These are phyloP conservation scores for Amauroascus niger DNA, from an alignment of 2,329 filamentous ascomycete species.

Conservation along the genomic window DNA sequence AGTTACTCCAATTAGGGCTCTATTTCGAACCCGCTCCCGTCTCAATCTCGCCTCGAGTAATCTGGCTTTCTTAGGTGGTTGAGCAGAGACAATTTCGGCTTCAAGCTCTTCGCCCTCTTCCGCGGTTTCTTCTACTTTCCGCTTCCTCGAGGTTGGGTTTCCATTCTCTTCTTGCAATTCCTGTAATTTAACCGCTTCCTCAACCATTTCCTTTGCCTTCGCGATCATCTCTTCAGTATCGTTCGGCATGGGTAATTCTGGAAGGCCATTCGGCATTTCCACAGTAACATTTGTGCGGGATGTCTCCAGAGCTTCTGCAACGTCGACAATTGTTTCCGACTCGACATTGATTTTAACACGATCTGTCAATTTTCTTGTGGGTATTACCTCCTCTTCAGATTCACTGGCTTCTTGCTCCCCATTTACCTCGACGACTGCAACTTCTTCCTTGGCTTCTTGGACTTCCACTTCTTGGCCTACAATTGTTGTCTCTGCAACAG, in stretches of 20 bases:
- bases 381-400: slow-evolving; percentile 5
- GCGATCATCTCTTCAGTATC: slow-evolving; percentile 76
- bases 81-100: slow-evolving; percentile 29
- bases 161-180: slow-evolving; percentile 30
- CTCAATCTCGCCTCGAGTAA: slow-evolving; percentile 64
- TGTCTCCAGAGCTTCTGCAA: slow-evolving; percentile 49
- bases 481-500: slow-evolving; percentile 22
- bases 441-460: slow-evolving; percentile 19
- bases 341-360: slow-evolving; percentile 62
- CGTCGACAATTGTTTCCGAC: slow-evolving; percentile 49
- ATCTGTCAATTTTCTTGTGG: slow-evolving; percentile 14
- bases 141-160: slow-evolving; percentile 46
- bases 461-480: no score
- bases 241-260: slow-evolving; percentile 62
- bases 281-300: slow-evolving; percentile 65
- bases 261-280: slow-evolving; percentile 58
- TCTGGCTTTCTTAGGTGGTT: slow-evolving; percentile 60
- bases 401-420: slow-evolving; percentile 25
- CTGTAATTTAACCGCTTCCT: slow-evolving; percentile 50
- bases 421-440: slow-evolving; percentile 21
- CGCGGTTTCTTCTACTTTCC: slow-evolving; percentile 61
- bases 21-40: slow-evolving; percentile 76
- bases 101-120: slow-evolving; percentile 33
- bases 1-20: slow-evolving; percentile 75
- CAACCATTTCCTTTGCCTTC: slow-evolving; percentile 80